Percentiles rank a stretch among this genome's conserved stretches.
phyloP scores from a whole-genome alignment of 441 rosid genomes.

The Melastoma candidum region DNA sequence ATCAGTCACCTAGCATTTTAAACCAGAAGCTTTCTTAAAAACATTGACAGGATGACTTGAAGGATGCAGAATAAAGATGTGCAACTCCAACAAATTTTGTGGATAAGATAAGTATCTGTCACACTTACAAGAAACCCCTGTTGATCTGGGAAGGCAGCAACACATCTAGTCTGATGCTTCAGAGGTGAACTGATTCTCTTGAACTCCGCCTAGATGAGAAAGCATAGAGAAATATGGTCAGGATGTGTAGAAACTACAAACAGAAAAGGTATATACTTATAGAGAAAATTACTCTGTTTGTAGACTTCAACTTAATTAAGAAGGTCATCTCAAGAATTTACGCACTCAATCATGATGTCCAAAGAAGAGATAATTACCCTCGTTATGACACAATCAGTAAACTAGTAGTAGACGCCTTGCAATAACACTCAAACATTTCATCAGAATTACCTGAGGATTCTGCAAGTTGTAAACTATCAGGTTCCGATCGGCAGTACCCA shows the following conservation, averaged over 20 bases:
- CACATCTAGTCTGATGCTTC: slow-evolving; percentile 95
- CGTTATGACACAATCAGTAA: too few relatives aligned
- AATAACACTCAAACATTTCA: too few relatives aligned
- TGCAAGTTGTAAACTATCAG: slow-evolving; percentile 71
- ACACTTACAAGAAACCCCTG: slow-evolving; percentile 84
- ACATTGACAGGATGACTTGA: too few relatives aligned
- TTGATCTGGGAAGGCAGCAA: slow-evolving; percentile 97
- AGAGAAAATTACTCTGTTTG: too few relatives aligned
- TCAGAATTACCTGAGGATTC: slow-evolving; percentile 64
- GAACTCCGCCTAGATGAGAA: slow-evolving; percentile 48
- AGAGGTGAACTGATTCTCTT: slow-evolving; percentile 80
- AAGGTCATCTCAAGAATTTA: too few relatives aligned
- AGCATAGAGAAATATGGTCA: neutral
- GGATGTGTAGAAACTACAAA: neutral
- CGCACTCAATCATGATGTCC: too few relatives aligned
- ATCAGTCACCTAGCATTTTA: too few relatives aligned
- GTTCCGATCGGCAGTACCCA: slow-evolving; percentile 93
- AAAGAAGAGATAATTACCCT: too few relatives aligned
- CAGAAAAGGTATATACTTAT: too few relatives aligned
- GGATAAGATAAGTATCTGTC: neutral
- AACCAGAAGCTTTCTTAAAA: too few relatives aligned
- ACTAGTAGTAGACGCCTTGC: too few relatives aligned
- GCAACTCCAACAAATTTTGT: neutral
- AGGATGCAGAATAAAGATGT: neutral
- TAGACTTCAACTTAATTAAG: too few relatives aligned